phyloP scores from a whole-genome alignment of 2,329 filamentous ascomycete genomes.

The Aureobasidium sp. region DNA sequence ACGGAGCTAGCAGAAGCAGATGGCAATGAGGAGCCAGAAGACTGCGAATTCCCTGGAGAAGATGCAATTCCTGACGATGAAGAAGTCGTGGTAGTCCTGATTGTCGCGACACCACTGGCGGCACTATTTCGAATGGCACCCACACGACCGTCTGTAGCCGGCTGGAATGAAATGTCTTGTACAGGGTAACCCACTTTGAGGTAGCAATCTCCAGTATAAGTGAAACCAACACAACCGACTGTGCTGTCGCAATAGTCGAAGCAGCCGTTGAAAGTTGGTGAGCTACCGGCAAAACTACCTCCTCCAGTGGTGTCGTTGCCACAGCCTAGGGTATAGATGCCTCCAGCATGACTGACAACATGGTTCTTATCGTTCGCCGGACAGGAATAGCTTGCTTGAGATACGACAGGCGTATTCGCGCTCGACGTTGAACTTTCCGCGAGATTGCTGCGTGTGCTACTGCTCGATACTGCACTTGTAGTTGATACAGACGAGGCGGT shows the following conservation, averaged over 20 bases:
- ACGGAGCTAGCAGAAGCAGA: neutral
- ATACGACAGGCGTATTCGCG: neutral
- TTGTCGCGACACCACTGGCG: too few relatives aligned
- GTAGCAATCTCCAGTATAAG: too few relatives aligned
- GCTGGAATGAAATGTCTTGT: too few relatives aligned
- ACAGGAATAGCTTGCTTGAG: slow-evolving; percentile 2
- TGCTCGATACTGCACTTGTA: neutral
- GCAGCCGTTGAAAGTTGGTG: slow-evolving; percentile 19
- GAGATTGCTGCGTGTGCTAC: neutral
- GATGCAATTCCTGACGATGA: neutral
- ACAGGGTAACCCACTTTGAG: too few relatives aligned
- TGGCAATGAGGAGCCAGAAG: neutral
- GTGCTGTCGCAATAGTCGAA: slow-evolving; percentile 21
- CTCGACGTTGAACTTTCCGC: neutral
- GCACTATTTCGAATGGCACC: too few relatives aligned
- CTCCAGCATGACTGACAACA: neutral
- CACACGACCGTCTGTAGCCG: too few relatives aligned
- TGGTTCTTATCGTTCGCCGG: neutral
- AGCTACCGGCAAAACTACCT: neutral
- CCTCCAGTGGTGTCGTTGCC: slow-evolving; percentile 7
- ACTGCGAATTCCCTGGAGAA: neutral
- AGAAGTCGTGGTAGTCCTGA: too few relatives aligned
- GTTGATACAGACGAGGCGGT: neutral
- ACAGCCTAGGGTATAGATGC: neutral
- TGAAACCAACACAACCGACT: neutral